Conservation (phyloP, 148 eudicot species). For the Cornus controversa region DNA sequence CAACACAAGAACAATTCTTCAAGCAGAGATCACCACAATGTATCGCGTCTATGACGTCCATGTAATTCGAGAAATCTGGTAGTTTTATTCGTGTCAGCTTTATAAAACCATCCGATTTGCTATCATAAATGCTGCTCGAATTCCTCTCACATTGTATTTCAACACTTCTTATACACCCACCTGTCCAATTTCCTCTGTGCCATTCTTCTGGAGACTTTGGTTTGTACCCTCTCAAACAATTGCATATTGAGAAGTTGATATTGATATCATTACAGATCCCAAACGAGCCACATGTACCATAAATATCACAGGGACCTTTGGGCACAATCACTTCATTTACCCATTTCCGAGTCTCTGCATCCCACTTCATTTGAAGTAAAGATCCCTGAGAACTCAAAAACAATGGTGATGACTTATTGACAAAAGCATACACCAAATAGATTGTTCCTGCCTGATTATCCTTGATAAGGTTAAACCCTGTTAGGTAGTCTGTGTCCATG, state of each 20-base stretch:
- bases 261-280: neutral
- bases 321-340: neutral
- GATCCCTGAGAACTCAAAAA: too few species aligned
- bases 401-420: too few species aligned
- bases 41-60: neutral
- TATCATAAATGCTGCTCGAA: too few species aligned
- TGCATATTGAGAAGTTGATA: neutral
- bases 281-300: neutral
- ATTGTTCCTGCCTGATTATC: too few species aligned
- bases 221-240: neutral
- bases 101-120: neutral
- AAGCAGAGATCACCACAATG: neutral
- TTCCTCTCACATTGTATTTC: neutral
- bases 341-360: too few species aligned
- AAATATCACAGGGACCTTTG: neutral
- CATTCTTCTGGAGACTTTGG: neutral
- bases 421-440: too few species aligned
- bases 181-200: neutral
- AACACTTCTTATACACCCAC: neutral
- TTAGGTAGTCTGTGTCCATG: too few species aligned
- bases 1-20: neutral
- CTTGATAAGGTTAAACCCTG: too few species aligned
- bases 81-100: neutral
- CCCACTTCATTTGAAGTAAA: too few species aligned
- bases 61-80: too few species aligned